Evolutionary conservation across 2,329 filamentous ascomycete genomes (phyloP).

Genomic region (Polytolypa hystricis): DNA sequence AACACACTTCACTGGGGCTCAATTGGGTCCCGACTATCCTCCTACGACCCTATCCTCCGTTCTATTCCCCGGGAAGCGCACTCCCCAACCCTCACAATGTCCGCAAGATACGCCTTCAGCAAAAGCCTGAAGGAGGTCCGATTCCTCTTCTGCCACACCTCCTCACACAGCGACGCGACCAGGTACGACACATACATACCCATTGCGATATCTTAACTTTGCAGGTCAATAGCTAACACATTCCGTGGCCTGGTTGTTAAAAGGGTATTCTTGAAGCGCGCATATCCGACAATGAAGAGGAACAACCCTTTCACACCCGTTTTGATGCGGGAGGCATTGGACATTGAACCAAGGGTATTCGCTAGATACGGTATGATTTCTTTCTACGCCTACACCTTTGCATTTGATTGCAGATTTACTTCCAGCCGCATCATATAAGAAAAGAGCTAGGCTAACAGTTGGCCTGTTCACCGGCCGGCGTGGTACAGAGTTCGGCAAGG

Average conservation of each 20-base stretch:
- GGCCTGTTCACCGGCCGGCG: no score
- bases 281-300: slow-evolving; percentile 99
- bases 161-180: slow-evolving; percentile 76
- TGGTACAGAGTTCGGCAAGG: slow-evolving; percentile 51
- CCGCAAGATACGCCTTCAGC: slow-evolving; percentile 82
- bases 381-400: no score
- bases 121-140: slow-evolving; percentile 86
- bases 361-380: slow-evolving; percentile 70
- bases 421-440: no score
- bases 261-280: slow-evolving; percentile 72
- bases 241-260: not conserved
- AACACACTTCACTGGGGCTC: no score
- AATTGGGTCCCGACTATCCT: no score
- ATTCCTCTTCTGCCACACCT: slow-evolving; percentile 94
- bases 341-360: slow-evolving; percentile 74
- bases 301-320: slow-evolving; percentile 92
- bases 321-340: slow-evolving; percentile 82
- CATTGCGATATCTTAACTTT: no score
- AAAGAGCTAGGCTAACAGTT: no score
- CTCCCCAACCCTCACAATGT: slow-evolving; percentile 49
- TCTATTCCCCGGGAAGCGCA: no score
- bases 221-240: no score
- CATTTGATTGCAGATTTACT: no score
- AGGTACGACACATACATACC: slow-evolving; percentile 48
- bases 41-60: no score